Conservation (phyloP, 768 basidiomycete species). For the Leccinellum luteum region DNA sequence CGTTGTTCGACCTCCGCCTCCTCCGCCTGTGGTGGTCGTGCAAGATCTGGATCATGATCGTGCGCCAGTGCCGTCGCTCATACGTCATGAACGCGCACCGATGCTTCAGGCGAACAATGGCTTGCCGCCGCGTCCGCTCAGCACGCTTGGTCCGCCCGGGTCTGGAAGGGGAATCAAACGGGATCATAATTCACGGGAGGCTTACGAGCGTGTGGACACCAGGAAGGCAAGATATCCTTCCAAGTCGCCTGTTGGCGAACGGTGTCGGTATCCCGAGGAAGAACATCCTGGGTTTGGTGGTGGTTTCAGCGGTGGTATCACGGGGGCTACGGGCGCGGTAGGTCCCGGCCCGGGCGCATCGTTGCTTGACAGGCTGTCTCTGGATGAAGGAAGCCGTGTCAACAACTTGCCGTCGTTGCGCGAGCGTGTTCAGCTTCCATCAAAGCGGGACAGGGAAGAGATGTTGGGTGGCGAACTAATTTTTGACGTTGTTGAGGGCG, state of each 20-base stretch:
- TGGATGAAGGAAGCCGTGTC: conserved; percentile 18
- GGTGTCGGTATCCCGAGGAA: conserved; percentile 15
- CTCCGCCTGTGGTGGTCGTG: not conserved
- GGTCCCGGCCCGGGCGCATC: conserved; percentile 27
- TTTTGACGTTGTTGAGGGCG: conserved; percentile 12
- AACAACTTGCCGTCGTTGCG: conserved; percentile 28
- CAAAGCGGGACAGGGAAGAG: conserved; percentile 33
- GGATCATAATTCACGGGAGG: conserved; percentile 15
- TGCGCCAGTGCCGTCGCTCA: conserved; percentile 12
- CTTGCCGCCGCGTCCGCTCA: conserved; percentile 28
- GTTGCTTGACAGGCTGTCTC: conserved; percentile 37
- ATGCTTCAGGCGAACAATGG: conserved; percentile 26
- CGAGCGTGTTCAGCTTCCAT: conserved; percentile 38
- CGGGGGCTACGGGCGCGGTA: not conserved
- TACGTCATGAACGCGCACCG: conserved; percentile 33
- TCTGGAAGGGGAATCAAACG: conserved; percentile 20
- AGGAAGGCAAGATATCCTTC: conserved; percentile 9
- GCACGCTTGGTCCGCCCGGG: conserved; percentile 11
- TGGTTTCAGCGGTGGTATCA: not conserved
- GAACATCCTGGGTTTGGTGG: not conserved
- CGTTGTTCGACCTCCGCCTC: not conserved
- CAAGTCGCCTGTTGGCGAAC: conserved; percentile 15
- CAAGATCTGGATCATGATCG: conserved; percentile 12
- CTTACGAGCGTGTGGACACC: conserved; percentile 21
- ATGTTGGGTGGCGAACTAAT: conserved; percentile 15